Evolutionary conservation across 371 early-diverging fungal species (phyloP).

Genomic region (Mortierella sp.): DNA sequence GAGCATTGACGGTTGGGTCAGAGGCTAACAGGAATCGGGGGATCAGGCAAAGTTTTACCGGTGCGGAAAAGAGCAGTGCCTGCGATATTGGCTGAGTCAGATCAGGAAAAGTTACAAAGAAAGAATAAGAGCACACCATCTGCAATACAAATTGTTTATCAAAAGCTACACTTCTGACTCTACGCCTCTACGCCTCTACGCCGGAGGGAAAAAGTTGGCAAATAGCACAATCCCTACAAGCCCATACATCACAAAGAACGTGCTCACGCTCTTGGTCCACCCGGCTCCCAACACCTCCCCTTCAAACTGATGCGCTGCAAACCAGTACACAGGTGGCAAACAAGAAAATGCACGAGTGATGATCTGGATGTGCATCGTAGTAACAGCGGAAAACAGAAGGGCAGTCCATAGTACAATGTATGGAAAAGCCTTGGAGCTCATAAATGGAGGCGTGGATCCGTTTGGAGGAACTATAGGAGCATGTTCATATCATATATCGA

Average conservation of each 20-base stretch:
- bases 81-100: not conserved
- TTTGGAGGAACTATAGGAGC: not conserved
- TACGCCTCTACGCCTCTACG: conserved; percentile 57
- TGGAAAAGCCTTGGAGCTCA: conserved; percentile 59
- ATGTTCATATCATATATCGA: too few relatives aligned
- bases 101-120: not conserved
- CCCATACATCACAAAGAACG: conserved; percentile 81
- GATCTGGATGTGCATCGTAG: conserved; percentile 92
- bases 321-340: conserved; percentile 88
- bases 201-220: conserved; percentile 88
- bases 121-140: conserved; percentile 7
- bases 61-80: not conserved
- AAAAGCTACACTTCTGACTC: not conserved
- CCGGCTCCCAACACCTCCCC: conserved; percentile 23
- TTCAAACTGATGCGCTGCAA: conserved; percentile 68
- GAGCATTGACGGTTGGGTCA: conserved; percentile 14
- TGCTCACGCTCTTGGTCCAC: conserved; percentile 57
- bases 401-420: conserved; percentile 81
- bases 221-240: conserved; percentile 80
- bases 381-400: conserved; percentile 69
- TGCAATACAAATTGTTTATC: not conserved
- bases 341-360: conserved; percentile 90
- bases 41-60: not conserved
- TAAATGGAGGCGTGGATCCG: conserved; percentile 39
- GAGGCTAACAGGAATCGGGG: not conserved